Evolutionary conservation across 805 yeast species (phyloP), one percentile per base, ranked within the genome.

Genomic region (Candida golubevii): DNA sequence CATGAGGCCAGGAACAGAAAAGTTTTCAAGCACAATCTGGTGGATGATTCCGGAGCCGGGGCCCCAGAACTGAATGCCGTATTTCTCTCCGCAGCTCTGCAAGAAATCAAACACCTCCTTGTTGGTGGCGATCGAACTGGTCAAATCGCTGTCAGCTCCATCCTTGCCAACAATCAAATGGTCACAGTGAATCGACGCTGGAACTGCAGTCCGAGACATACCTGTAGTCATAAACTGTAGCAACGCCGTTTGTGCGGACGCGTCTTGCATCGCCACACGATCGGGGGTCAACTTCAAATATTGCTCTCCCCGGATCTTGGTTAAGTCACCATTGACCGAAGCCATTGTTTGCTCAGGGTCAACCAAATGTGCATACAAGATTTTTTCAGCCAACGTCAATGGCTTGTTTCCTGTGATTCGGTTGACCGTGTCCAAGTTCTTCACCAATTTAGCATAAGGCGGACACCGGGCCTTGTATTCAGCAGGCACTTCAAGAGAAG

Each of bases 221-320:
- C 96, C 95, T 53, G 97, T 91, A 42, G 97, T 88, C 96, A 93
- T 93, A 73, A 93, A 93, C 71, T 93, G 99, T 57, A 93, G 74
- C 55, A 93, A 75, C n/a, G 99, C 99, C 88, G 91, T 93, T 71
- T 93, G 99, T 14, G 99, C 99, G 29, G 97, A 87, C n/a, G 99
- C 99, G 75, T 93, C 99, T 75, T 93, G 99, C 95, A 95, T 91
- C 26, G 99, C 99, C 38, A 93, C 98, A 65, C 99, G 82, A 65
- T 93, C 99, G 23, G 99, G 99, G 64, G 86, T 81, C 58, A 93
- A 78, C 74, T 93, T 93, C 65, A 93, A 78, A 70, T 93, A 93
- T 42, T 90, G 81, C 39, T 82, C 74, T 55, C 99, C 99, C 70
- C 99, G 81, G 51, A 84, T 69, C 54, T 78, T 76, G 41, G 71